Base-by-base conservation (phyloP, 1,284 basidiomycete species). In the Hemileia vastatrix region DNA sequence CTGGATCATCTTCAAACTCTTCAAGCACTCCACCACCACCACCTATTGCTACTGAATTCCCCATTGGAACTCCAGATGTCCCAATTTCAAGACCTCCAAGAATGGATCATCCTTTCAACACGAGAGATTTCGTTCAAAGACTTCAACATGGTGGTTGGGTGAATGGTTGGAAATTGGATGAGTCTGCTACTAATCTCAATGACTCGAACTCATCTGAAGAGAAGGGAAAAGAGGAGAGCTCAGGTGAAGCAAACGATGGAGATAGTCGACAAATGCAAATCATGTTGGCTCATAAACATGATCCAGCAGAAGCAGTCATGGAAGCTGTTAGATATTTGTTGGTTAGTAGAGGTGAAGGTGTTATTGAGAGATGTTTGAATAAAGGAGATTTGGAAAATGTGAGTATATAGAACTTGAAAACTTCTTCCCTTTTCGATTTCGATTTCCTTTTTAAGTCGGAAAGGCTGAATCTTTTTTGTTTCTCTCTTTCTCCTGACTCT, bases 241-340 rank as follows among this genome's bases (percentile, higher is more conserved):
- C 11, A 40, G 36, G 36, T 40, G 36, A 40, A 40, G 27, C 27
- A 27, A 27, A 27, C 27, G 27, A 27, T 27, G 27, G 27, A 27
- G 36, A 40, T 40, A 11, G 9, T 11, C 8, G 36, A 40, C 36
- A 40, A 40, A 15, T 15, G 8, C 36, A 40, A 40, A 40, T 40
- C 36, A 40, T 40, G 36, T 15, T 15, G 19, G 57, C 63, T 15
- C 67, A 67, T 15, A 64, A 66, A 18, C 72, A 74, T 61, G 72
- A 74, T 47, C 72, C 72, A 18, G 72, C 73, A 11, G 70, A 74
- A 54, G 70, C 71, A 19, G 36, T 75, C 63, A 73, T 75, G 72
- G 68, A 74, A 47, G 66, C 68, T 11, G 71, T 70, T 8, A 66
- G 69, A 11, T 54, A 65, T n/a, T 67, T 72, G 36, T 63, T 74